These are phyloP conservation scores for Aspergillus sp. DNA, from an alignment of 2,329 filamentous ascomycete genomes.

Conservation along the genomic window DNA sequence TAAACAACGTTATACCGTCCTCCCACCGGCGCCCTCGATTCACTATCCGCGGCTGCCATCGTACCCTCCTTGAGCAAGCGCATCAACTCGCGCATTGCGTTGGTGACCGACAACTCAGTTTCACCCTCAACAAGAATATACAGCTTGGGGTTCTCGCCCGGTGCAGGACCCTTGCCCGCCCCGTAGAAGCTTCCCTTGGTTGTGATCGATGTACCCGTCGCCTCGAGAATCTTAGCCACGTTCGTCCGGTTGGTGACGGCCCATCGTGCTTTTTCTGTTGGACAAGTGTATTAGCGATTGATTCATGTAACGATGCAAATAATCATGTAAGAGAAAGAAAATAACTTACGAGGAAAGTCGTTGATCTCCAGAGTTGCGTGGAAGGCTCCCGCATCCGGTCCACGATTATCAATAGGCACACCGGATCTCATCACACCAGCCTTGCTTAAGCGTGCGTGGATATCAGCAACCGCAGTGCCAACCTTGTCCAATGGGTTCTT, in stretches of 20 bases:
- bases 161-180: slow-evolving; percentile 68
- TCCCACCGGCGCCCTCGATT: slow-evolving; percentile 67
- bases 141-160: slow-evolving; percentile 78
- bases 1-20: slow-evolving; percentile 82
- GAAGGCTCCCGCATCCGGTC: slow-evolving; percentile 91
- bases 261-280: slow-evolving; percentile 82
- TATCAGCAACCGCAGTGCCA: slow-evolving; percentile 80
- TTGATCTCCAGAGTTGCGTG: slow-evolving; percentile 98
- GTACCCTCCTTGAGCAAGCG: slow-evolving; percentile 84
- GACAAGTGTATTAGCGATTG: not conserved
- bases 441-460: slow-evolving; percentile 83
- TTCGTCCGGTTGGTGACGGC: slow-evolving; percentile 98
- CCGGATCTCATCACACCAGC: slow-evolving; percentile 84
- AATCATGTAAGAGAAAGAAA: not conserved
- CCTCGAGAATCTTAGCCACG: slow-evolving; percentile 93
- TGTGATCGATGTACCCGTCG: slow-evolving; percentile 91
- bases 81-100: slow-evolving; percentile 84
- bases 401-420: slow-evolving; percentile 96
- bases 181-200: slow-evolving; percentile 92
- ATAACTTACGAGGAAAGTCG: slow-evolving; percentile 72
- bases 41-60: slow-evolving; percentile 79
- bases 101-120: slow-evolving; percentile 83
- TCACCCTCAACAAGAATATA: slow-evolving; percentile 98
- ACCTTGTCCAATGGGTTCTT: slow-evolving; percentile 77
- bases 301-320: slow-evolving; percentile 6